phyloP scores from a whole-genome alignment of 352 stramenopile genomes.

The Phytophthora fragariaefolia region DNA sequence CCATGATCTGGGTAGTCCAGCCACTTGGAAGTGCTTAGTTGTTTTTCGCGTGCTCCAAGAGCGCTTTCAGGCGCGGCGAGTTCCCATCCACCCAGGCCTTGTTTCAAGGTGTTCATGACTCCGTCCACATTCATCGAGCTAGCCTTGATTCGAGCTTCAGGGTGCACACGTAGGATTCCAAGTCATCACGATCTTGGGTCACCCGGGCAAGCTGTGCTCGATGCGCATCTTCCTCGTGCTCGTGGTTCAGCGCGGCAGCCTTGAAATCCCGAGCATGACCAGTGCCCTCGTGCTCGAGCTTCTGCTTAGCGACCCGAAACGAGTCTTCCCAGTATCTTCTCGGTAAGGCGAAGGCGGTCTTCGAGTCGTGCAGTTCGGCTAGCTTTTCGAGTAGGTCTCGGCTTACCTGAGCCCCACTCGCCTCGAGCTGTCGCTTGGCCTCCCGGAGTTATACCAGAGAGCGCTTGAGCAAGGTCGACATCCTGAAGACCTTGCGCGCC shows the following conservation, averaged over 20 bases:
- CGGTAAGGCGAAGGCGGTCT: background rate
- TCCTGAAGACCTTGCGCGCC: background rate
- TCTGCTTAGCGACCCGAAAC: no score
- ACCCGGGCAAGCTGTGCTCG: background rate
- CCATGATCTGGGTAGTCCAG: no score
- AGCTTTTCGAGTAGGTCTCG: background rate
- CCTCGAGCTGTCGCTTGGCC: background rate
- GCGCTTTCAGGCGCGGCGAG: background rate
- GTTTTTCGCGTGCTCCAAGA: background rate
- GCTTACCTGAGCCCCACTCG: background rate
- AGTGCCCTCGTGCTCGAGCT: no score
- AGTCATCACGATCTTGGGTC: no score
- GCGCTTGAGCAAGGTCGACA: background rate
- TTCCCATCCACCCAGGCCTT: background rate
- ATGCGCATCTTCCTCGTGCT: no score
- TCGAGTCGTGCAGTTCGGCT: background rate
- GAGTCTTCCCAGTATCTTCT: background rate
- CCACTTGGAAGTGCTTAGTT: no score
- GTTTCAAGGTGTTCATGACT: background rate
- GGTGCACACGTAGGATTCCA: no score
- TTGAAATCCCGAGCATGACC: no score
- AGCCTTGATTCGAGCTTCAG: no score
- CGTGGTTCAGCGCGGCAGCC: no score
- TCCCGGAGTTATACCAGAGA: background rate
- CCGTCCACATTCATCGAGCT: no score